Evolutionary conservation across 2,329 filamentous ascomycete genomes (phyloP), one percentile per base, ranked within the genome.

Genomic region (Coniochaeta sp.): DNA sequence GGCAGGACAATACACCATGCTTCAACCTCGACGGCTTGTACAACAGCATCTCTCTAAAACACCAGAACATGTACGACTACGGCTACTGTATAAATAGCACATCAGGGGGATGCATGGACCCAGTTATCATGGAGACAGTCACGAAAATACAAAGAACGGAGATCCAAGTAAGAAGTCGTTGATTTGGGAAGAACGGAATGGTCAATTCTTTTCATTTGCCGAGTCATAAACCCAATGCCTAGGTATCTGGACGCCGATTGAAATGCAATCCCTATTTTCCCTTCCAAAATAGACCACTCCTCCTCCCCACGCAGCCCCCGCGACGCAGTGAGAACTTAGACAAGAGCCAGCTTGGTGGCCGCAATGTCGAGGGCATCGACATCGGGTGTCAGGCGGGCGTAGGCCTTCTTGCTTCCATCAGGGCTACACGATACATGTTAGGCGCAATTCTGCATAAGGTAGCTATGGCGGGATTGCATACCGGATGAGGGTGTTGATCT

Each of bases 401-500:
- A 99, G 65, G 95, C 95, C 90, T 99, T 99, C 91, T 99, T 99
- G 75, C 88, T 86, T 74, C 95, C 95, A 76, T 99, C 93, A 67
- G 95, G 95, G 78, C 92, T 93, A 32, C 4, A 16, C 9, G 61
- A 54, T 28, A 12, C 19, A 55, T 54, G 63, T 70, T 59, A 68
- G 65, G 19, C n/a, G 1, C 28, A 4, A 19, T 9, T 40, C 14
- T 7, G 42, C 12, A 14, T 47, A 17, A 47, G 16, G 40, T 22
- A 26, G 10, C 17, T 14, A 6, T 14, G 19, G 17, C 22, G 32
- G 17, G 40, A 19, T 22, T 64, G 74, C 84, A 62, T 87, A 93
- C 90, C 93, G 90, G 84, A 99, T 93, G 71, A 99, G 87, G 71
- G 95, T 99, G 89, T 99, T 99, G 85, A 99, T 92, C 90, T 98